Evolutionary conservation across 169 alveolate genomes (phyloP), one percentile per base, ranked within the genome.

Genomic region (Eimeria maxima): DNA sequence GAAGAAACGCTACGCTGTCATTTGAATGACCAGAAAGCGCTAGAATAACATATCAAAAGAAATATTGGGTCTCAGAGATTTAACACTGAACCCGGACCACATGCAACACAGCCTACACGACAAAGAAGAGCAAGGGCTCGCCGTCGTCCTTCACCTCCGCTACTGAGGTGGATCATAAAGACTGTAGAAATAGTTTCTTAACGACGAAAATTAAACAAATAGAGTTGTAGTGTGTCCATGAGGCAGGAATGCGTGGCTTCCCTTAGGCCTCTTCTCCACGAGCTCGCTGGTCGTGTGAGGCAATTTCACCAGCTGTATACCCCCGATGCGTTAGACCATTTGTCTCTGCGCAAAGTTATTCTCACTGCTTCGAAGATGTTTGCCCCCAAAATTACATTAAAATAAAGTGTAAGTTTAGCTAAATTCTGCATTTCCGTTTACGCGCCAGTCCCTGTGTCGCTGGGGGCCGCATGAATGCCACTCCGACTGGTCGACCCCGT

Each of bases 391-490:
- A 33, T 33, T 33, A 33, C 38, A 18, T 33, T 16, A 0, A 8
- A 6, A 8, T 38, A 38, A 38, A 11, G 38, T 7, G 33, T 24
- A 10, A 73, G 3, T 29, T 14, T 38, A 27, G 5, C 38, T 33
- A 7, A 73, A 38, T 38, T 20, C 29, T 11, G n/a, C 57, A 33
- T 55, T 38, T 4, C 33, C 8, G 57, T 16, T 0, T 20, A 73
- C 53, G 18, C 20, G 8, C 27, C 27, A 10, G 33, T 38, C 47
- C 57, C 33, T 5, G 55, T 73, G 84, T 73, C 27, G 50, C 84
- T 73, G 84, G 84, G 84, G 89, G 67, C 89, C 89, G 89, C 89
- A 47, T 45, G 89, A 78, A 50, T 78, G 89, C 60, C 89, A 78
- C 89, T 42, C 33, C 67, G 57, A 78, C 84, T 73, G 84, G 20